Evolutionary conservation across 2,329 filamentous ascomycete species (phyloP).

Genomic region (Sphaerulina musiva): DNA sequence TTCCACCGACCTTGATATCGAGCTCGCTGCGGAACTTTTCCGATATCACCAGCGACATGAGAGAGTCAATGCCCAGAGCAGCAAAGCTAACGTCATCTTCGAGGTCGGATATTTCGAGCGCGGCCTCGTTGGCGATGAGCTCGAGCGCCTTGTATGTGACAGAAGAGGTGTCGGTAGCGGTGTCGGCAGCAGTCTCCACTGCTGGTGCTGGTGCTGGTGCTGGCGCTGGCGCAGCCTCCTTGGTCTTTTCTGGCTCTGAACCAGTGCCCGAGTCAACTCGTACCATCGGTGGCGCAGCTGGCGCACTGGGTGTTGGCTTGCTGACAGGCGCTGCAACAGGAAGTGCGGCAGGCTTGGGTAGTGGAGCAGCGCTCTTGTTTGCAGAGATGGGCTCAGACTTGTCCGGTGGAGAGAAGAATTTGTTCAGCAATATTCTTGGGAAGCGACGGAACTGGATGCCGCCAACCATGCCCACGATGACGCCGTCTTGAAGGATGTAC

Average conservation of each 20-base stretch:
- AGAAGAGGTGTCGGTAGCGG: not conserved
- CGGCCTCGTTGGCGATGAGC: conserved; percentile 30
- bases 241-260: not conserved
- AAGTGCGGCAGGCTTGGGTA: not conserved
- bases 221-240: not conserved
- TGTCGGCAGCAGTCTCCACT: not conserved
- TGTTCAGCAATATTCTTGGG: conserved; percentile 58
- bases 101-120: conserved; percentile 52
- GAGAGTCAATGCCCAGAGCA: conserved; percentile 34
- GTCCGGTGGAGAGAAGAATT: conserved; percentile 59
- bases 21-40: conserved; percentile 33
- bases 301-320: not conserved
- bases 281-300: not conserved
- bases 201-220: not conserved
- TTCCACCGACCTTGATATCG: conserved; percentile 25
- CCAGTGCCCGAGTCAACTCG: not conserved
- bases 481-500: conserved; percentile 20
- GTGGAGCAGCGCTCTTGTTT: conserved; percentile 42
- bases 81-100: conserved; percentile 26
- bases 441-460: conserved; percentile 55
- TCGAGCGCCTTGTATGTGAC: not conserved
- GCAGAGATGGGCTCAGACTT: conserved; percentile 53
- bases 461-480: conserved; percentile 19
- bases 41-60: conserved; percentile 35
- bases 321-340: not conserved